Conservation (phyloP, 345 rosid species). For the Corchorus olitorius region DNA sequence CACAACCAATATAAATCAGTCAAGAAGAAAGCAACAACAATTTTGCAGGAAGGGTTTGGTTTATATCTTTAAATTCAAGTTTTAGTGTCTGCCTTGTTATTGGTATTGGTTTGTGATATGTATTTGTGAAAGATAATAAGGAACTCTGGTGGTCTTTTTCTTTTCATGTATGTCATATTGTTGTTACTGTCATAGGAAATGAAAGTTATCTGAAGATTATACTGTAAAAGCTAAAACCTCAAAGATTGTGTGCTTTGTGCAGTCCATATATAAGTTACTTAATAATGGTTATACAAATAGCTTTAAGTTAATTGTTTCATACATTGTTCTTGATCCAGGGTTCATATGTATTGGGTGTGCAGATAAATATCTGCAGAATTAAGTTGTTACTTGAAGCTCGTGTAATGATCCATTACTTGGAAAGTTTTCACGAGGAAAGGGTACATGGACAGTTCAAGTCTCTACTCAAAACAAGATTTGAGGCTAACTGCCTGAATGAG, state of each 20-base stretch:
- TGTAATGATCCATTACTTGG: background rate
- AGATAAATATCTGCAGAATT: conserved; percentile 1
- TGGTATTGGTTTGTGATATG: conserved; percentile 68
- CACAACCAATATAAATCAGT: conserved; percentile 55
- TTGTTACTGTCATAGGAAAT: conserved; percentile 41
- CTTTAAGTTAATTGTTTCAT: conserved; percentile 6
- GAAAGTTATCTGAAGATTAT: conserved; percentile 41
- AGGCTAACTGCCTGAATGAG: background rate
- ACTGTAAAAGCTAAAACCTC: conserved; percentile 53
- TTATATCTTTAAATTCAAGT: conserved; percentile 39
- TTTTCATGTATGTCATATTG: conserved; percentile 37
- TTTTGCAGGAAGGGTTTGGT: conserved; percentile 71
- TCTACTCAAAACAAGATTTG: background rate
- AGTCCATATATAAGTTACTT: conserved; percentile 36
- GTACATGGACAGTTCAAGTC: background rate
- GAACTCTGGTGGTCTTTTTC: conserved; percentile 39
- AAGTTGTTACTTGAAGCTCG: background rate
- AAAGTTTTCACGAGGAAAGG: conserved; percentile 12
- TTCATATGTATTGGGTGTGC: conserved; percentile 10
- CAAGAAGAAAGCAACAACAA: conserved; percentile 44
- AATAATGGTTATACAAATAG: conserved; percentile 10
- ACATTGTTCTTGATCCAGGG: conserved; percentile 21
- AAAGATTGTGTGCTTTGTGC: conserved; percentile 38
- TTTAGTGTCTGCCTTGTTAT: conserved; percentile 33
- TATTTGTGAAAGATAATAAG: conserved; percentile 66